These are phyloP conservation scores for Berkeleyomyces rouxiae DNA, from an alignment of 2,329 filamentous ascomycete genomes.

Conservation along the genomic window DNA sequence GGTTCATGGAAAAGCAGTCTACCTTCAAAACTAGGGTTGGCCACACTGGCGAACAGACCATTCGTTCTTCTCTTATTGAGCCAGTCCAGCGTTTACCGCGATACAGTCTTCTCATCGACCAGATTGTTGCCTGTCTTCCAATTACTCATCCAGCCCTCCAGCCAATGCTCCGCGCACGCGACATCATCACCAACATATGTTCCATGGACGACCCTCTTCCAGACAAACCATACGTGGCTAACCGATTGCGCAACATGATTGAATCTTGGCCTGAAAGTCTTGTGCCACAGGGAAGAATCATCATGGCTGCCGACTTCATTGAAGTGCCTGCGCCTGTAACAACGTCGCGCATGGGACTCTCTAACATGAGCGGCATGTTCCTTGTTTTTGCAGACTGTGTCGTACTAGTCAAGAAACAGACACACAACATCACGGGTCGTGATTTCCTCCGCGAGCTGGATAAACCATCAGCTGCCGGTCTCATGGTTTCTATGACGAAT, in stretches of 20 bases:
- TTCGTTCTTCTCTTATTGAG: slow-evolving; percentile 87
- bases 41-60: slow-evolving; percentile 72
- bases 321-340: slow-evolving; percentile 59
- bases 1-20: slow-evolving; percentile 63
- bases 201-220: slow-evolving; percentile 61
- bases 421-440: slow-evolving; percentile 49
- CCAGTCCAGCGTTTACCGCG: slow-evolving; percentile 86
- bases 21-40: slow-evolving; percentile 68
- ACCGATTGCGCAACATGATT: slow-evolving; percentile 58
- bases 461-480: slow-evolving; percentile 50
- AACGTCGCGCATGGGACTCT: slow-evolving; percentile 1
- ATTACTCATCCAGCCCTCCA: slow-evolving; percentile 73
- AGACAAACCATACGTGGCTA: slow-evolving; percentile 58
- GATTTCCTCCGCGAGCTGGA: slow-evolving; percentile 74
- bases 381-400: slow-evolving; percentile 73
- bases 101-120: slow-evolving; percentile 92
- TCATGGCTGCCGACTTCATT: slow-evolving; percentile 63
- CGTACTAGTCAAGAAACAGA: slow-evolving; percentile 56
- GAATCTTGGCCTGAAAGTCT: slow-evolving; percentile 60
- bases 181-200: slow-evolving; percentile 92
- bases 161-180: slow-evolving; percentile 69
- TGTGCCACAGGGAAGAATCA: slow-evolving; percentile 58
- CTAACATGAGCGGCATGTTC: slow-evolving; percentile 44
- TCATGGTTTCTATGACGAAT: slow-evolving; percentile 48
- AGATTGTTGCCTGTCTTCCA: slow-evolving; percentile 74